phyloP scores from a whole-genome alignment of 257 asterid species.

The Przewalskia tangutica region DNA sequence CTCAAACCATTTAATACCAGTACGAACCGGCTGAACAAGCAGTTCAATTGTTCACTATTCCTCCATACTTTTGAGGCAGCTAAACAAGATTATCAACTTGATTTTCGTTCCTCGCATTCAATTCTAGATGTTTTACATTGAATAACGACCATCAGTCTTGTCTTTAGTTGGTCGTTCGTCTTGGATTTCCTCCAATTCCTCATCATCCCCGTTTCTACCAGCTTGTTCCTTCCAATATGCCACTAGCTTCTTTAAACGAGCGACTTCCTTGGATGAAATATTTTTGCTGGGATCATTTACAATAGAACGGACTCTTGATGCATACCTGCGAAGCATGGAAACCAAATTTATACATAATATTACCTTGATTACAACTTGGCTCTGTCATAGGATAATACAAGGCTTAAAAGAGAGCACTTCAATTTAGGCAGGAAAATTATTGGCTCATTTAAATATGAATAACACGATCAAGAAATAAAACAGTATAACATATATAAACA shows the following conservation, averaged over 20 bases:
- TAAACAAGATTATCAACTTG: conserved; percentile 2
- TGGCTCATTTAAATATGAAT: neutral
- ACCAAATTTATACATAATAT: neutral
- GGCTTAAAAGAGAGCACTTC: neutral
- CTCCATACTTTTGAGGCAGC: neutral
- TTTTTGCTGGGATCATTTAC: conserved; percentile 88
- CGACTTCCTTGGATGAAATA: conserved; percentile 84
- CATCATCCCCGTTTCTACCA: conserved; percentile 70
- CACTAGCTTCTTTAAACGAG: conserved; percentile 70
- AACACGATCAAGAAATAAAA: neutral
- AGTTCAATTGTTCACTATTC: conserved; percentile 1
- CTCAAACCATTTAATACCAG: neutral
- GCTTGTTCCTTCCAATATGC: conserved; percentile 90
- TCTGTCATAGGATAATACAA: neutral
- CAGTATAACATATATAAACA: neutral
- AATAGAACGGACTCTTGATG: conserved; percentile 87
- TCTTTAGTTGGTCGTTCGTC: conserved; percentile 54
- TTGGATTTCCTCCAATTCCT: conserved; percentile 79
- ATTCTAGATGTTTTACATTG: conserved; percentile 33
- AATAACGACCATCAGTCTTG: conserved; percentile 57
- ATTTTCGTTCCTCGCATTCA: neutral
- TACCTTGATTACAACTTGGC: neutral
- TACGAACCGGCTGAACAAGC: neutral
- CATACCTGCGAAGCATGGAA: conserved; percentile 43
- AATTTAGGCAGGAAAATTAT: neutral